Evolutionary conservation across 2,329 filamentous ascomycete genomes (phyloP).

Genomic region (Aureobasidium sp.): DNA sequence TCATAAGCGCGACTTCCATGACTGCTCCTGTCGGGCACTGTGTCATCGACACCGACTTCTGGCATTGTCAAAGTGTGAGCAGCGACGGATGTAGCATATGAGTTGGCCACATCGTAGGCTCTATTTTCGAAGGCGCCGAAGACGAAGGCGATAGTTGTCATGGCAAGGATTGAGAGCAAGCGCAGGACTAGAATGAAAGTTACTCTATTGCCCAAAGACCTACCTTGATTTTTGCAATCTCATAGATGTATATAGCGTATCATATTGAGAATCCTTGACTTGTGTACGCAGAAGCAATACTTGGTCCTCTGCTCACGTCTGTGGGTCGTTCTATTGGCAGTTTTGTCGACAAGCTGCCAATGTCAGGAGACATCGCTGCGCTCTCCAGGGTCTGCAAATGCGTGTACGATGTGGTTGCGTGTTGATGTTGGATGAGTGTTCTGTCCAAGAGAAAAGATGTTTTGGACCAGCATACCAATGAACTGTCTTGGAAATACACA

Average conservation of each 20-base stretch:
- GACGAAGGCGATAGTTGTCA: not conserved
- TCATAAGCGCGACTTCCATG: constrained; percentile 56
- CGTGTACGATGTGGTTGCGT: not conserved
- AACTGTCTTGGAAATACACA: not conserved
- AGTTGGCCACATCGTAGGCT: constrained; percentile 40
- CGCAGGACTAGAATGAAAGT: not conserved
- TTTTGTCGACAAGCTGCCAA: not conserved
- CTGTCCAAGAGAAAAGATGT: not conserved
- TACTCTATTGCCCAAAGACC: not conserved
- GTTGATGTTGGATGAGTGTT: not conserved
- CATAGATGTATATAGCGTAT: not conserved
- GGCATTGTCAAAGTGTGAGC: constrained; percentile 26
- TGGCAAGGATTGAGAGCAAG: not conserved
- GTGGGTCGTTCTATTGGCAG: not conserved
- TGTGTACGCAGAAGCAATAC: not conserved
- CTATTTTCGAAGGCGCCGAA: not conserved
- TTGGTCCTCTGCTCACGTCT: not conserved
- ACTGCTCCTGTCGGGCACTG: constrained; percentile 58
- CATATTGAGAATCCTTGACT: not conserved
- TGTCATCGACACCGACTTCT: constrained; percentile 51
- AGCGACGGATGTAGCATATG: constrained; percentile 47
- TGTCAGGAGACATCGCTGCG: not conserved
- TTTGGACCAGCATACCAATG: not conserved
- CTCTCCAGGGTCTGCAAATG: not conserved
- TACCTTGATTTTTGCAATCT: not conserved